phyloP scores from a whole-genome alignment of 2,329 filamentous ascomycete species.

The Plenodomus tracheiphilus region DNA sequence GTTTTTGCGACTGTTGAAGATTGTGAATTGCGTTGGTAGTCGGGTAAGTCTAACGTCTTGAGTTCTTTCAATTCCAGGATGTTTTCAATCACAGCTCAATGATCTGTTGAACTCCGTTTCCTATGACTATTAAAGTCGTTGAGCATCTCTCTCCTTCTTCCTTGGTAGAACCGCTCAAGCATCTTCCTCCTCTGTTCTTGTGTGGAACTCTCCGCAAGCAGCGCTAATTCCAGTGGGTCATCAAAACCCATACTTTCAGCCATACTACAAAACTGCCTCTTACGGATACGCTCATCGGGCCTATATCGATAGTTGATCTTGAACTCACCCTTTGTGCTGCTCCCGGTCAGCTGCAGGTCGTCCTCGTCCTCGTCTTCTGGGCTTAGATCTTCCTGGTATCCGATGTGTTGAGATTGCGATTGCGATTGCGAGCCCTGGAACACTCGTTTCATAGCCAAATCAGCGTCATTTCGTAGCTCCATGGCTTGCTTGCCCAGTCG shows the following conservation, averaged over 20 bases:
- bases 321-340: constrained; percentile 35
- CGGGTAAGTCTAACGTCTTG: too few relatives aligned
- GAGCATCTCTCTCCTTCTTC: constrained; percentile 57
- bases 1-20: too few relatives aligned
- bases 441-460: constrained; percentile 57
- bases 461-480: constrained; percentile 57
- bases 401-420: constrained; percentile 11
- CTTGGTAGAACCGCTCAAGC: constrained; percentile 78
- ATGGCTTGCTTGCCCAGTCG: constrained; percentile 77
- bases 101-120: not conserved
- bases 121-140: constrained; percentile 1
- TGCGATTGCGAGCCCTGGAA: constrained; percentile 57
- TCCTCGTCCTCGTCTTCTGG: constrained; percentile 14
- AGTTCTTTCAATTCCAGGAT: not conserved
- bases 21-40: too few relatives aligned
- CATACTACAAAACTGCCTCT: constrained; percentile 90
- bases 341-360: constrained; percentile 15
- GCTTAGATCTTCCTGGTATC: constrained; percentile 22
- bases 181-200: constrained; percentile 78
- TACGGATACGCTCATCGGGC: constrained; percentile 73
- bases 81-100: not conserved
- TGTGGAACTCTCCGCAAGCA: constrained; percentile 89
- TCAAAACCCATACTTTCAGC: constrained; percentile 76
- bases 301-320: constrained; percentile 65
- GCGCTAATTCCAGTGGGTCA: constrained; percentile 79